A percentile compares a stretch with the other conserved stretches of the same genome.
These are phyloP conservation scores for Saccharomycopsis crataegensis DNA, from an alignment of 1,139 yeast species.

Conservation along the genomic window DNA sequence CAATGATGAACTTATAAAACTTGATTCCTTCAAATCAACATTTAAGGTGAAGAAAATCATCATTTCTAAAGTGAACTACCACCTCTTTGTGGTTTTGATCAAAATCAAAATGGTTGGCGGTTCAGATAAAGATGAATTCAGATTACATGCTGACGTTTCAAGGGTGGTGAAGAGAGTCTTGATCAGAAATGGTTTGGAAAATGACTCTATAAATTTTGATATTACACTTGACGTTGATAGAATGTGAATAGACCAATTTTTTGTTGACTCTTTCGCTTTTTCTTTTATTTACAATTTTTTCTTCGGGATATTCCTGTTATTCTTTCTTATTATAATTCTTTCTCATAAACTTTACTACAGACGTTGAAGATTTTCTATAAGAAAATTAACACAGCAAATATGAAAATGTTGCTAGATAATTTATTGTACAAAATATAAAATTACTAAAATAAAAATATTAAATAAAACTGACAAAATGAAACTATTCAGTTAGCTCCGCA, in stretches of 20 bases:
- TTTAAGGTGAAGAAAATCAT: constrained; percentile 44
- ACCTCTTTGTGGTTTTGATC: constrained; percentile 49
- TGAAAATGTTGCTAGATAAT: too few species aligned
- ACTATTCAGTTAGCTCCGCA: too few species aligned
- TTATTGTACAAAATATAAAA: too few species aligned
- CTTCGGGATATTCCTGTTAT: too few species aligned
- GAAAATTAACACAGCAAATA: too few species aligned
- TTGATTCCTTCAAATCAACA: constrained; percentile 44
- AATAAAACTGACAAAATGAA: too few species aligned
- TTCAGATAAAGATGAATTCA: constrained; percentile 58
- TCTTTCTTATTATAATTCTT: too few species aligned
- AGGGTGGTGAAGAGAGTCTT: constrained; percentile 36
- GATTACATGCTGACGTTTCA: constrained; percentile 45
- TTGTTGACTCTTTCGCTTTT: too few species aligned
- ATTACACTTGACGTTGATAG: constrained; percentile 58
- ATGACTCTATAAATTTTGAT: constrained; percentile 31
- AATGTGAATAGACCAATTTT: constrained; percentile 20
- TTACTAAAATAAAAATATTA: too few species aligned
- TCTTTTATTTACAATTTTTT: too few species aligned
- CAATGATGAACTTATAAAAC: constrained; percentile 23
- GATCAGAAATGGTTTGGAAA: constrained; percentile 17
- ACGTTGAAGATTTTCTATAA: too few species aligned
- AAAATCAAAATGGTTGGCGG: constrained; percentile 58
- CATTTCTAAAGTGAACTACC: constrained; percentile 56
- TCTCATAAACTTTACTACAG: too few species aligned